Conservation (phyloP, 2,329 filamentous ascomycete species). For the Sarocladium oryzae region DNA sequence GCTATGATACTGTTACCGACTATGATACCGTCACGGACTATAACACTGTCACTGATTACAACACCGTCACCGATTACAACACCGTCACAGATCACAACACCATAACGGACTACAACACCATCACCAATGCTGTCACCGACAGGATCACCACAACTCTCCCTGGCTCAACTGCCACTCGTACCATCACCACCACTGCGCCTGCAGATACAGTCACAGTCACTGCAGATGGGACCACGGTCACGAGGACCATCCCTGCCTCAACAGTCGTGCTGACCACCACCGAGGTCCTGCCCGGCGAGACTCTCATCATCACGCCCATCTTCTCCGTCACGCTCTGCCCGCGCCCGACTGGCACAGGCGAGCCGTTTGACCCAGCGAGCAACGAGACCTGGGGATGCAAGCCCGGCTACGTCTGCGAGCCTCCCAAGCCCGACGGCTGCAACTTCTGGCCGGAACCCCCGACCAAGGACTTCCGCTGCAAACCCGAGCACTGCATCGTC, state of each 20-base stretch:
- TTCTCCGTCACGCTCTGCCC: constrained; percentile 35
- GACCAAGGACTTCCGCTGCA: constrained; percentile 38
- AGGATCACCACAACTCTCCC: constrained; percentile 15
- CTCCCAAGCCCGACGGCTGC: constrained; percentile 42
- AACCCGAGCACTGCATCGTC: constrained; percentile 35
- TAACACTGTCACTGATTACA: not conserved
- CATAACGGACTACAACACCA: not conserved
- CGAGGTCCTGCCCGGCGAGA: constrained; percentile 22
- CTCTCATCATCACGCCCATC: constrained; percentile 21
- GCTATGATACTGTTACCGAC: not conserved
- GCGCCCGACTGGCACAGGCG: constrained; percentile 31
- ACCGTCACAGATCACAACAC: not conserved
- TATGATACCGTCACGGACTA: not conserved
- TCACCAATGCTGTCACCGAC: constrained; percentile 3
- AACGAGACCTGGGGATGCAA: constrained; percentile 47
- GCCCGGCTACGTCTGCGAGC: constrained; percentile 47
- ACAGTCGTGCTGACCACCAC: constrained; percentile 24
- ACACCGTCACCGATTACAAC: not conserved
- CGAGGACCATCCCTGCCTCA: constrained; percentile 21
- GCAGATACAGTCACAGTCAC: constrained; percentile 26
- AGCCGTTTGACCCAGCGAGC: constrained; percentile 27
- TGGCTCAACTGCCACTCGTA: constrained; percentile 25
- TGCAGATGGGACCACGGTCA: constrained; percentile 21
- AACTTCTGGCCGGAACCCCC: constrained; percentile 45
- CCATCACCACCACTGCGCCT: constrained; percentile 22